Conservation (phyloP, 2,329 filamentous ascomycete genomes). For the Fusarium bulbicola region DNA sequence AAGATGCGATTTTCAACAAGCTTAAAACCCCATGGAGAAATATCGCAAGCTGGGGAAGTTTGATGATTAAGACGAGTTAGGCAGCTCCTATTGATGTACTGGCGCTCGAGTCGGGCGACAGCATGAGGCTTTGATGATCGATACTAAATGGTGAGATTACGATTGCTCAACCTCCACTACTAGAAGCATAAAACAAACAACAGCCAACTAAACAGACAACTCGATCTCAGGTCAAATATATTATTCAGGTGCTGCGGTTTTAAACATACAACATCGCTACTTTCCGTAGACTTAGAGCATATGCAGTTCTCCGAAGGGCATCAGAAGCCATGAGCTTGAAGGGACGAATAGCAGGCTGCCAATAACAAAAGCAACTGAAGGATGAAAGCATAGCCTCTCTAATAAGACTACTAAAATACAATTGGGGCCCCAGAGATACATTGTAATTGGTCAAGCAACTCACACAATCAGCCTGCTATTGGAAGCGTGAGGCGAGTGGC, state of each 20-base stretch:
- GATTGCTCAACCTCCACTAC: neutral
- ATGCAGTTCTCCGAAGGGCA: neutral
- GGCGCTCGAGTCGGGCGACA: slow-evolving; percentile 13
- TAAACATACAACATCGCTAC: neutral
- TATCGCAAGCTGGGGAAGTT: neutral
- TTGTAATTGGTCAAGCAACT: neutral
- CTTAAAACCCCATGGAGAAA: neutral
- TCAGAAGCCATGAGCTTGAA: neutral
- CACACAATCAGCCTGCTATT: neutral
- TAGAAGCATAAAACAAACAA: neutral
- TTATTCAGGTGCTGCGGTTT: neutral
- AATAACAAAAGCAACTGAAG: neutral
- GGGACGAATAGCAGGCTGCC: neutral
- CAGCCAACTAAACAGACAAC: neutral
- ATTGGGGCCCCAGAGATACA: neutral
- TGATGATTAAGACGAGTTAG: neutral
- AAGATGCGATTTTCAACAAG: neutral
- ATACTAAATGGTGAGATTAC: neutral
- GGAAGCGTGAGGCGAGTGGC: neutral
- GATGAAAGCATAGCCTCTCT: neutral
- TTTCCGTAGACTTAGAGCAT: neutral
- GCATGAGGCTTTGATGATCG: neutral
- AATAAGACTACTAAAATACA: neutral
- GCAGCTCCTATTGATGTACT: neutral
- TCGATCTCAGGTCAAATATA: neutral